Evolutionary conservation across 176 grass and related monocot species (phyloP), one percentile per base, ranked within the genome.

Genomic region (Thalia dealbata): DNA sequence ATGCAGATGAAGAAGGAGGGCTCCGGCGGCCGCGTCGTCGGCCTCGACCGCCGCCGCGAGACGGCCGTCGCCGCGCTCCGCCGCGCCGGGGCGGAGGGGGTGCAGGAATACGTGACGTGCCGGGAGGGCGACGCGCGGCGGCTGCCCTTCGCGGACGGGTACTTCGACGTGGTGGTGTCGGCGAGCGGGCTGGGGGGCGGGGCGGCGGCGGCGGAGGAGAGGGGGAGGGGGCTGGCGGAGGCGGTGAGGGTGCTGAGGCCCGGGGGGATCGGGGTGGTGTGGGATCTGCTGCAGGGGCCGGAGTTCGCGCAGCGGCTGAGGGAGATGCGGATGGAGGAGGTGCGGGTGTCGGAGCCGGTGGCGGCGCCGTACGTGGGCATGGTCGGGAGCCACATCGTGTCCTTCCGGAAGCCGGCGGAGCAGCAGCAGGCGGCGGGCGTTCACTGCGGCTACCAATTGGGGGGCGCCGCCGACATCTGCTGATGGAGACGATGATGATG

Each of bases 1-100:
- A 61, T 41, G 73, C 52, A 61, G 54, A 75, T 75, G 73, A 75
- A 74, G 54, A 74, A 75, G 55, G 54, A 75, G 73, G 55, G 73
- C 19, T 42, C 50, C 19, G 55, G 30, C 13, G 73, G 54, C 1
- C 52, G 73, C 21, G 73, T 75, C 21, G 73, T 75, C 19, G 73
- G 73, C 26, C 54, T 75, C 30, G 73, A 75, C 30, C 54, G 55
- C 19, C 73, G 32, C n/a, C 35, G n/a, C 54, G 55, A 75, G 73
- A 61, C 73, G 55, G 73, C 73, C 1, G 73, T 75, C 54, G 73
- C 54, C 15, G 73, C 50, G 29, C 73, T 75, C 9, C 73, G 55
- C 14, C 54, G 73, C 18, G 73, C 73, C 3, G 48, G 50, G 50
- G 70, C 48, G 50, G 70, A 73, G 50, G 50, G 70, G 9, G 70